Base-by-base conservation (phyloP, 345 rosid genomes). In the Aethionema arabicum region DNA sequence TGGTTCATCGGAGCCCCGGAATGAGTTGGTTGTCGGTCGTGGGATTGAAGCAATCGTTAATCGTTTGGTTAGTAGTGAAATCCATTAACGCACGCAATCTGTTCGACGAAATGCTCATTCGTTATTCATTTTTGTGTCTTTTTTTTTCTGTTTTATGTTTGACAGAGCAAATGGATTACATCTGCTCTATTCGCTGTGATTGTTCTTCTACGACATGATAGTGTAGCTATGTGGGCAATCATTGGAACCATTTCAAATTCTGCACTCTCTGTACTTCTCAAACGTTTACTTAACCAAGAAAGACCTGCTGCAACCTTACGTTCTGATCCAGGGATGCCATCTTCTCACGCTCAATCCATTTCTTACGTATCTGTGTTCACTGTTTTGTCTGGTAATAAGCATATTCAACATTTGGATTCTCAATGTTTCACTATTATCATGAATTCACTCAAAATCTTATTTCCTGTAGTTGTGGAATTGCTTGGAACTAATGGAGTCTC, bases 251-350 rank as follows among this genome's bases (percentile, higher is more conserved):
- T 82, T 49, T 5, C 73, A 13, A 88, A 85, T 66, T 51, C 78
- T 1, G 37, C 66, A 31, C 77, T 91, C 27, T 84, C 91, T 0
- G 12, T 79, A 11, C 29, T 7, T 10, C 83, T 91, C 35, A 91
- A 88, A 65, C 80, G 69, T 68, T 33, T 85, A 47, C 56, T 91
- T 10, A 87, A 87, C 77, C 91, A 87, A 59, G 88, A 80, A 56
- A 75, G 96, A 21, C 98, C 98, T 13, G 59, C 35, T 52, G 32
- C 90, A 21, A 79, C 77, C 7, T 37, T 44, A 27, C 77, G 84
- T 59, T 78, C 88, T 38, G 95, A 91, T 70, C 95, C 98, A 0
- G 96, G 96, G 56, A 91, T 91, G 96, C 98, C 96, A 45, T 91
- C 98, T 53, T 76, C 96, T 46, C 98, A 91, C 53, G 98, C 95